Conservation (phyloP, 2,329 filamentous ascomycete genomes). For the Ophiostoma australiae region DNA sequence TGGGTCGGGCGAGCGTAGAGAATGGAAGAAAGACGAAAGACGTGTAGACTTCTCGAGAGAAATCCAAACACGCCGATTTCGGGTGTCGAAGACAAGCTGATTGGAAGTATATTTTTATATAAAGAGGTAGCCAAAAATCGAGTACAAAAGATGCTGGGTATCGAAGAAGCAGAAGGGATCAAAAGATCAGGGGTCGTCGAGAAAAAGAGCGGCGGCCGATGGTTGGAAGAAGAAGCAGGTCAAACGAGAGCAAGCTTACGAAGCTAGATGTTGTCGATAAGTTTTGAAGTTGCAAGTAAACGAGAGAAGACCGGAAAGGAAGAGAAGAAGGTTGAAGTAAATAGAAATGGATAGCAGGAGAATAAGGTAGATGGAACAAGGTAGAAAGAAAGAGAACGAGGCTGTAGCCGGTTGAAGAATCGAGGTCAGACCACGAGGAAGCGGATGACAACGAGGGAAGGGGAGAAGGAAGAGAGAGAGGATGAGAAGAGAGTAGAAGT, state of each 20-base stretch:
- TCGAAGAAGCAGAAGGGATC: slow-evolving; percentile 22
- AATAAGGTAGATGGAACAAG: slow-evolving; percentile 29
- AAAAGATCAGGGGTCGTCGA: slow-evolving; percentile 14
- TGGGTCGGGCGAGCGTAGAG: not conserved
- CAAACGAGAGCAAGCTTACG: not conserved
- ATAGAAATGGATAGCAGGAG: slow-evolving; percentile 31
- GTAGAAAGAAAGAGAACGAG: not conserved
- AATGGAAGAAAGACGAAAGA: not conserved
- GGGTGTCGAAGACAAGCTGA: not conserved
- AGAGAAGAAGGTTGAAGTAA: not conserved
- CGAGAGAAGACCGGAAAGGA: slow-evolving; percentile 15
- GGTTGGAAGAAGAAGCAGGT: not conserved
- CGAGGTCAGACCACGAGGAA: not conserved
- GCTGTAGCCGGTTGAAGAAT: slow-evolving; percentile 1
- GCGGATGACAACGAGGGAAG: not conserved
- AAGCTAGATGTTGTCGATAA: not conserved
- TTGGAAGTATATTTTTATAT: not conserved
- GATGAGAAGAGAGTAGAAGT: not conserved
- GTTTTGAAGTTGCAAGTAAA: not conserved
- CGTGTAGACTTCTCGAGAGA: not conserved
- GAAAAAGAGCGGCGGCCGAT: slow-evolving; percentile 3
- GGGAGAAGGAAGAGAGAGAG: not conserved
- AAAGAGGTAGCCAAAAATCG: slow-evolving; percentile 19
- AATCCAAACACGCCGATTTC: not conserved
- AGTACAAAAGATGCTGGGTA: slow-evolving; percentile 20